Conservation (phyloP, 2,329 filamentous ascomycete species). For the Colletotrichum eremochloae region DNA sequence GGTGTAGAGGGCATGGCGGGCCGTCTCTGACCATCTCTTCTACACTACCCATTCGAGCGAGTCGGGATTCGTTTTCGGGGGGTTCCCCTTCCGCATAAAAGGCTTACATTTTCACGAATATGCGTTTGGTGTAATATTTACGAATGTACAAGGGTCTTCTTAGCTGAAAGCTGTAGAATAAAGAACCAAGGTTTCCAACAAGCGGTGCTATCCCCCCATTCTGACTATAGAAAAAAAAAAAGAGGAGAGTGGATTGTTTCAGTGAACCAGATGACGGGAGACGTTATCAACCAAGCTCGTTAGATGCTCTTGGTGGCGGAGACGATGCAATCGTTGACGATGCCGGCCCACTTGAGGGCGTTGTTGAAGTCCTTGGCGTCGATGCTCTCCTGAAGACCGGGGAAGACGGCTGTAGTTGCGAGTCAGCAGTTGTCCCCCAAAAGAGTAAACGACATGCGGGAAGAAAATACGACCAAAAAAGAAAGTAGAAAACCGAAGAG, state of each 20-base stretch:
- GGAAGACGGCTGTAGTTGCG: conserved; percentile 66
- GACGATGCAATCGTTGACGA: conserved; percentile 66
- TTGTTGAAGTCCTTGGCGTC: conserved; percentile 70
- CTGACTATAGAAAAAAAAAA: not conserved
- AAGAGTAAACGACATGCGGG: conserved; percentile 27
- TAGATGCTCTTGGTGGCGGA: conserved; percentile 57
- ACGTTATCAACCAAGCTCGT: not conserved
- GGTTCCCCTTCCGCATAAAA: not conserved
- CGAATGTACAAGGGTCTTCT: not conserved
- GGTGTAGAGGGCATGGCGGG: not conserved
- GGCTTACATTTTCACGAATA: not conserved
- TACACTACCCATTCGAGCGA: not conserved
- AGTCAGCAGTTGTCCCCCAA: conserved; percentile 35
- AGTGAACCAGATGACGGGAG: not conserved
- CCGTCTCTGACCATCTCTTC: not conserved
- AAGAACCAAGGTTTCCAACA: not conserved
- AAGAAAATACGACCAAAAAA: not conserved
- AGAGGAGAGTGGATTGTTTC: not conserved
- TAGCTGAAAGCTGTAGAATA: no score
- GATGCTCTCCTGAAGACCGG: conserved; percentile 73
- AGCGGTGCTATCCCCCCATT: not conserved
- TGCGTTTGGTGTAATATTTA: not conserved
- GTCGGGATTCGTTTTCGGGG: not conserved
- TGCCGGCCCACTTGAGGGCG: conserved; percentile 70
- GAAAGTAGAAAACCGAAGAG: not conserved